phyloP scores from a whole-genome alignment of 805 yeast genomes.

The Metschnikowia reukaufii region DNA sequence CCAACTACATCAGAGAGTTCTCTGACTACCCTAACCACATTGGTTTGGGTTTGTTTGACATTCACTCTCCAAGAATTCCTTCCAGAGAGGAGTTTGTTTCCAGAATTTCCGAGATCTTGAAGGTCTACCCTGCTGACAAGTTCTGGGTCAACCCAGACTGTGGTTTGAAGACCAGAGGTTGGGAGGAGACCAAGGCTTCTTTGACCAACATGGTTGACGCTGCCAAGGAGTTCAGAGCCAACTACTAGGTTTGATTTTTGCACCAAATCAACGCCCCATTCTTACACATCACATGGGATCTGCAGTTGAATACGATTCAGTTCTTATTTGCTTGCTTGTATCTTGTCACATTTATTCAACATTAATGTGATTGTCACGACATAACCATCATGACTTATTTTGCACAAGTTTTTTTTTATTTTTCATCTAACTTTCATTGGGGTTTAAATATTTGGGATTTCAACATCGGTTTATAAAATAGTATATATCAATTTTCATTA shows the following conservation, averaged over 20 bases:
- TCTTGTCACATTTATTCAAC: conserved; percentile 49
- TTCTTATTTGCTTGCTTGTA: conserved; percentile 33
- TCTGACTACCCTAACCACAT: conserved; percentile 99
- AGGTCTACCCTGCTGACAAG: conserved; percentile 96
- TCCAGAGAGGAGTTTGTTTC: conserved; percentile 93
- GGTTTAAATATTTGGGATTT: conserved; percentile 45
- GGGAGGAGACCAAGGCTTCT: conserved; percentile 95
- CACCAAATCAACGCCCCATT: conserved; percentile 11
- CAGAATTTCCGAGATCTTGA: conserved; percentile 91
- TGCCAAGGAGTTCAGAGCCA: conserved; percentile 81
- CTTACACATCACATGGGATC: conserved; percentile 12
- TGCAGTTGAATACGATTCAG: conserved; percentile 28
- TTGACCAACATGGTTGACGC: conserved; percentile 99
- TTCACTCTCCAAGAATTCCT: conserved; percentile 99
- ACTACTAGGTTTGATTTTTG: conserved; percentile 29
- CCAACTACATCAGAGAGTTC: conserved; percentile 96
- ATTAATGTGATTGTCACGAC: conserved; percentile 41
- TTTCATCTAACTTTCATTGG: conserved; percentile 24
- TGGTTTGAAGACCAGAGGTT: conserved; percentile 99
- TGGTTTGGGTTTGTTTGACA: conserved; percentile 98
- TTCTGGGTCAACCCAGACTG: conserved; percentile 99
- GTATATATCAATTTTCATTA: conserved; percentile 11
- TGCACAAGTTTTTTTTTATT: conserved; percentile 23
- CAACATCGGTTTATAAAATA: conserved; percentile 46
- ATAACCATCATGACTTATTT: conserved; percentile 24